Percentiles rank a stretch among this genome's conserved stretches.
Evolutionary conservation across 805 yeast species (phyloP).

Genomic region (Pichia cabralensis): DNA sequence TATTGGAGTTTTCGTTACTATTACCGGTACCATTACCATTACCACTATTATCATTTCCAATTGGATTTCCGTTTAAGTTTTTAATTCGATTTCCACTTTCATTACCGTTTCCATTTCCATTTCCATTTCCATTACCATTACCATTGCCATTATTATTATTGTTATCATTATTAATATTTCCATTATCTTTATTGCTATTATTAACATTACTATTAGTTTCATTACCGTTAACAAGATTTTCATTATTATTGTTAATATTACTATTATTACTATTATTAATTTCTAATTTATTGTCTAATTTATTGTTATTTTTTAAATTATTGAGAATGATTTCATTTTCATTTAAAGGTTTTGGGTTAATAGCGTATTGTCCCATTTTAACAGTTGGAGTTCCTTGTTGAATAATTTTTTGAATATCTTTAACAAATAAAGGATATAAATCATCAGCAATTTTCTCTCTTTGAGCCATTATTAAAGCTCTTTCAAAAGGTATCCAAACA

Average conservation of each 20-base stretch:
- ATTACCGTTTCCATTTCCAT: not conserved
- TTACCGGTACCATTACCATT: too few species aligned
- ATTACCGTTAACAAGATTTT: not conserved
- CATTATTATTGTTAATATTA: not conserved
- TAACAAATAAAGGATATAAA: slow-evolving; percentile 49
- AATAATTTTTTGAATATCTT: slow-evolving; percentile 46
- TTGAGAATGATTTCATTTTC: not conserved
- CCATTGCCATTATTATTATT: not conserved
- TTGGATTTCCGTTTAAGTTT: too few species aligned
- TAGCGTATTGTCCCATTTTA: slow-evolving; percentile 15
- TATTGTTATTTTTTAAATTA: not conserved
- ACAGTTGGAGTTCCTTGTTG: slow-evolving; percentile 29
- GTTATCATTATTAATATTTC: not conserved
- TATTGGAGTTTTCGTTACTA: too few species aligned
- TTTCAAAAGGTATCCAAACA: slow-evolving; percentile 68
- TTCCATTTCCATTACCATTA: not conserved
- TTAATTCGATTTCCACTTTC: not conserved
- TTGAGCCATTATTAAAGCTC: slow-evolving; percentile 62
- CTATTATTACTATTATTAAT: not conserved
- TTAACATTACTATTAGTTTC: not conserved
- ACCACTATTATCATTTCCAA: too few species aligned
- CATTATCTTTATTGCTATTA: not conserved
- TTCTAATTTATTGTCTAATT: not conserved
- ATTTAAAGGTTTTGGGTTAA: slow-evolving; percentile 4
- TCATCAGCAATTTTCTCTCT: slow-evolving; percentile 53